These are phyloP conservation scores for Syzygium malaccense DNA, from an alignment of 441 rosid species.

Conservation along the genomic window DNA sequence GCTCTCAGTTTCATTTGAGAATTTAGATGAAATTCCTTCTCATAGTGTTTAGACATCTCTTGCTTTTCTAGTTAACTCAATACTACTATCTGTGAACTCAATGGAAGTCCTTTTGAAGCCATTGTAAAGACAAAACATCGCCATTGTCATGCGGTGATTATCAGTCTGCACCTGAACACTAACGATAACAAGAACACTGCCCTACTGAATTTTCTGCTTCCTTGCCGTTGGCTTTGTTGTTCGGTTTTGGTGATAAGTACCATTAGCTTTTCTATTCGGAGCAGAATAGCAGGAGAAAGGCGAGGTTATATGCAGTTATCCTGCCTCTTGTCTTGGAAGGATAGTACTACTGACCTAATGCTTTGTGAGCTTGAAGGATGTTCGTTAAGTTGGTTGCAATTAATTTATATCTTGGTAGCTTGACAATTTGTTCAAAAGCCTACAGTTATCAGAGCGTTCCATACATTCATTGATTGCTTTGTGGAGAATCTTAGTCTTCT, in stretches of 20 bases:
- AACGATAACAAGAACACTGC: background rate
- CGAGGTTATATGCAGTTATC: background rate
- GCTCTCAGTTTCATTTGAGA: background rate
- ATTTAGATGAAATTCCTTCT: background rate
- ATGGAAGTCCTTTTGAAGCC: background rate
- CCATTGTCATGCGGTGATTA: background rate
- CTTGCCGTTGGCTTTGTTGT: background rate
- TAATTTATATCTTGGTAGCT: background rate
- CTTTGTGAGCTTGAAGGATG: background rate
- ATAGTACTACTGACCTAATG: background rate
- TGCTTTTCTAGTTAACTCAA: background rate
- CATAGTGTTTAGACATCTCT: background rate
- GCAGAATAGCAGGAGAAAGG: background rate
- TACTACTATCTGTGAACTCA: background rate
- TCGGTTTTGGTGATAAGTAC: background rate
- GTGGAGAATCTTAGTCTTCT: slow-evolving; percentile 11
- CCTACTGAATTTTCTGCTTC: background rate
- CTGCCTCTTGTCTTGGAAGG: background rate
- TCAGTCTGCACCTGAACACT: background rate
- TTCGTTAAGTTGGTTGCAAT: background rate
- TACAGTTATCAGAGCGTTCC: background rate
- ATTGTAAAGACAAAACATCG: background rate
- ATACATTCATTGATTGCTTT: background rate
- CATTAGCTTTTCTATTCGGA: background rate
- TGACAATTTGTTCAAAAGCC: background rate